These are phyloP conservation scores for Apiotrichum gracile DNA, from an alignment of 1,284 basidiomycete species.

Conservation along the genomic window DNA sequence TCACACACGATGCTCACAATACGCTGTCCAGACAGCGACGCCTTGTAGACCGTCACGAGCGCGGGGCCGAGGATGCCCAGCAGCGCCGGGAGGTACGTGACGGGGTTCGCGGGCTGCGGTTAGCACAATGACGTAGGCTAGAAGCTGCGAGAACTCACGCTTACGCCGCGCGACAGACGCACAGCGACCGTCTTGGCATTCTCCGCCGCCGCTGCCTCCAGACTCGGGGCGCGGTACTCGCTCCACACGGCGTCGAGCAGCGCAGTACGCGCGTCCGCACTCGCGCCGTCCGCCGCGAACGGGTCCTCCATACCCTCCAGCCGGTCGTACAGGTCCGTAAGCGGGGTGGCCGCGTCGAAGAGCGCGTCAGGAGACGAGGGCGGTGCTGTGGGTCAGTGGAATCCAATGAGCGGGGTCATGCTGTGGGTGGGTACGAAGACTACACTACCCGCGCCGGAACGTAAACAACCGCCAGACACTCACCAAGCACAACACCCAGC, in stretches of 20 bases:
- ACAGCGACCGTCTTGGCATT: conserved; percentile 6
- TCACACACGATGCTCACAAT: conserved; percentile 23
- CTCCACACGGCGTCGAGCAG: conserved; percentile 20
- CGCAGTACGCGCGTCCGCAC: neutral
- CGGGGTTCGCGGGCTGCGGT: conserved; percentile 25
- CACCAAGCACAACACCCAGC: conserved; percentile 36
- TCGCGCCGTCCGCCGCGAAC: neutral
- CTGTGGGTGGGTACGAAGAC: neutral
- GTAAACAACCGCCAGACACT: conserved; percentile 1
- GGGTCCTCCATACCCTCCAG: conserved; percentile 23
- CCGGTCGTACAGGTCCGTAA: conserved; percentile 27
- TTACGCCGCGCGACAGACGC: conserved; percentile 1
- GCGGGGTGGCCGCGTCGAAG: conserved; percentile 21
- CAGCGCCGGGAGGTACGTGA: conserved; percentile 34
- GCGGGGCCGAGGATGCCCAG: conserved; percentile 33
- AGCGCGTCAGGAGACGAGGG: conserved; percentile 14
- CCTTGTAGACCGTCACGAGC: conserved; percentile 37
- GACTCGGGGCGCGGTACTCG: neutral
- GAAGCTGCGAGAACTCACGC: neutral
- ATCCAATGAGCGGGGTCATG: too few species aligned
- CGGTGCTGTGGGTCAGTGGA: conserved; percentile 11
- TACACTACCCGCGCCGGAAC: neutral
- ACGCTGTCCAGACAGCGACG: conserved; percentile 32
- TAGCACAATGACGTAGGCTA: neutral
- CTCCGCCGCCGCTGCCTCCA: conserved; percentile 1